A percentile compares a stretch with the other conserved stretches of the same genome.
Evolutionary conservation across 2,329 filamentous ascomycete genomes (phyloP).

Genomic region (Sarocladium oryzae): DNA sequence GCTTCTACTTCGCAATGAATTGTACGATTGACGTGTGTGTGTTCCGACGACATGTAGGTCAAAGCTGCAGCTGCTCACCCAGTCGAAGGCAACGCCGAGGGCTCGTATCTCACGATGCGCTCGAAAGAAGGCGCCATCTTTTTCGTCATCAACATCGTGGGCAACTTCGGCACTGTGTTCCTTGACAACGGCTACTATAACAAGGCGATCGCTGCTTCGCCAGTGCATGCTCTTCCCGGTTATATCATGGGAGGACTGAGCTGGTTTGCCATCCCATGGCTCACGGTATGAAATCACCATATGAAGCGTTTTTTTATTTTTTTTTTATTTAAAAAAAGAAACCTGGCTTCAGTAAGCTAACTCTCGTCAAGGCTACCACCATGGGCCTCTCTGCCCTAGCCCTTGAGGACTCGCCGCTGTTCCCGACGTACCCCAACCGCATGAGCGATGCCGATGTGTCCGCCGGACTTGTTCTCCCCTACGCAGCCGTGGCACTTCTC

Average conservation of each 20-base stretch:
- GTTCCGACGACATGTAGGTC: background rate
- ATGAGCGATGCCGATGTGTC: conserved; percentile 66
- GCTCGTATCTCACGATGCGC: conserved; percentile 73
- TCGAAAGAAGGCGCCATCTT: conserved; percentile 65
- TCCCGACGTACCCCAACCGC: conserved; percentile 61
- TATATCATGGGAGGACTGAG: conserved; percentile 76
- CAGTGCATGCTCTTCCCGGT: conserved; percentile 75
- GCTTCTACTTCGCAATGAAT: too few relatives aligned
- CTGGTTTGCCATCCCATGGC: conserved; percentile 85
- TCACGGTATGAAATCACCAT: conserved; percentile 27
- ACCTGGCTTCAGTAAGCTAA: too few relatives aligned
- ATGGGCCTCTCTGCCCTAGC: conserved; percentile 75
- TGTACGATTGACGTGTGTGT: too few relatives aligned
- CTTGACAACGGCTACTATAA: conserved; percentile 57
- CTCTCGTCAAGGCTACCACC: conserved; percentile 61
- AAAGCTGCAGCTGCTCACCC: conserved; percentile 58
- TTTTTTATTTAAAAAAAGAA: too few relatives aligned
- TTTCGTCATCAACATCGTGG: conserved; percentile 75
- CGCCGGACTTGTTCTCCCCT: conserved; percentile 73
- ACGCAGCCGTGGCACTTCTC: conserved; percentile 71
- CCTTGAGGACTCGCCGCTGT: conserved; percentile 63
- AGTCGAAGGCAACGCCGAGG: conserved; percentile 67
- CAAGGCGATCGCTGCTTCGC: conserved; percentile 78
- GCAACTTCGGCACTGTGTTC: conserved; percentile 71
- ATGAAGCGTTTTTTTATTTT: too few relatives aligned